Percentiles rank a stretch among this genome's conserved stretches.
phyloP scores from a whole-genome alignment of 2,329 filamentous ascomycete genomes.

The Grosmannia clavigera region DNA sequence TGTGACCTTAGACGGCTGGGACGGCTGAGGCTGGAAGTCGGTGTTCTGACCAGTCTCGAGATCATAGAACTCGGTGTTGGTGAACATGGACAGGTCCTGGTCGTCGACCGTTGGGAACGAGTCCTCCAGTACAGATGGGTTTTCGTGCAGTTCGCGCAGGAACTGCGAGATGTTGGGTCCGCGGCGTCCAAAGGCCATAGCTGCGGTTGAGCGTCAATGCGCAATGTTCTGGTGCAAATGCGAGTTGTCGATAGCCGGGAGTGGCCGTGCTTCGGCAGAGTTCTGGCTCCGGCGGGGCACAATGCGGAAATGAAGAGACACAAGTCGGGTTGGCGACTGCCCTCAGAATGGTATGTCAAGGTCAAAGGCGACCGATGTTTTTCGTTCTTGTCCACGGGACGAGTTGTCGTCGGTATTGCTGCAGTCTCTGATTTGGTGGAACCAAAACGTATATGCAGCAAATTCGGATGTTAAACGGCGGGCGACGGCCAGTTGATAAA shows the following conservation, averaged over 20 bases:
- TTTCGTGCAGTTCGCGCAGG: slow-evolving; percentile 72
- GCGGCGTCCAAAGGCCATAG: slow-evolving; percentile 61
- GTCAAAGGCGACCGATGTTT: not conserved
- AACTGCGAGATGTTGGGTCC: slow-evolving; percentile 84
- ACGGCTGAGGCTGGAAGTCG: slow-evolving; percentile 42
- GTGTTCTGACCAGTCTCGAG: slow-evolving; percentile 55
- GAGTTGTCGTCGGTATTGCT: not conserved
- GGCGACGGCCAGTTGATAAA: not conserved
- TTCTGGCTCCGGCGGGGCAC: not conserved
- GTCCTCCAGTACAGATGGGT: slow-evolving; percentile 31
- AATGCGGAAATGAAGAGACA: not conserved
- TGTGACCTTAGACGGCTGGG: slow-evolving; percentile 32
- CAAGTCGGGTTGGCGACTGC: not conserved
- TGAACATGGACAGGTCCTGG: slow-evolving; percentile 60
- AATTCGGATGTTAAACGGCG: not conserved
- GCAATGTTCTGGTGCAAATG: slow-evolving; percentile 4
- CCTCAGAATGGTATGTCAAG: not conserved
- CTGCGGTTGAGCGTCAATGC: slow-evolving; percentile 1
- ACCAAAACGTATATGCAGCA: not conserved
- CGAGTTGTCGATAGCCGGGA: not conserved
- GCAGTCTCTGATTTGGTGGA: not conserved
- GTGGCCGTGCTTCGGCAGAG: not conserved
- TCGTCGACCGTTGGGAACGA: slow-evolving; percentile 50
- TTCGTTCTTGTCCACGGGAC: not conserved
- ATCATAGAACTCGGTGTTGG: slow-evolving; percentile 72